A percentile compares a stretch with the other conserved stretches of the same genome.
These are phyloP conservation scores for Leccinum pseudoinsigne DNA, from an alignment of 1,284 basidiomycete species.

Conservation along the genomic window DNA sequence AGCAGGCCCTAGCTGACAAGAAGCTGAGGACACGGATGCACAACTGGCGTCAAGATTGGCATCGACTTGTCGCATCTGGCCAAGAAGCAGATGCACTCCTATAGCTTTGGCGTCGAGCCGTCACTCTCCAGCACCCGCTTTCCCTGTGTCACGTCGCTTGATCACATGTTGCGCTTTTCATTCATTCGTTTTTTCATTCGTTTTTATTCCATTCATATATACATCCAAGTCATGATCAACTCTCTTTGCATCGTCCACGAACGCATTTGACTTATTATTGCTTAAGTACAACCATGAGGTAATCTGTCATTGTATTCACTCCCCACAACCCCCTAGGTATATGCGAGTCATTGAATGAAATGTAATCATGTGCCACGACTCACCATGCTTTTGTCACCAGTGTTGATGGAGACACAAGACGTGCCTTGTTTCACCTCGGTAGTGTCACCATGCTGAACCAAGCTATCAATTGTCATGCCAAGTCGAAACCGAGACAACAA, in stretches of 20 bases:
- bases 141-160: constrained; percentile 9
- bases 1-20: constrained; percentile 67
- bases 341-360: constrained; percentile 19
- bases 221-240: constrained; percentile 20
- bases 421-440: background rate
- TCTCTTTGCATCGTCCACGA: constrained; percentile 22
- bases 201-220: constrained; percentile 32
- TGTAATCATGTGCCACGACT: constrained; percentile 9
- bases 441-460: background rate
- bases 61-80: constrained; percentile 61
- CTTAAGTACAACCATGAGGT: constrained; percentile 25
- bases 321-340: constrained; percentile 18
- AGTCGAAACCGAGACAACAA: background rate
- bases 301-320: constrained; percentile 32
- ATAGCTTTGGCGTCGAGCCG: constrained; percentile 36
- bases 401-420: background rate
- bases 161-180: constrained; percentile 7
- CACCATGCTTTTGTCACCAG: background rate
- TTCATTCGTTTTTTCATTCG: background rate
- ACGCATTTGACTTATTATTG: constrained; percentile 26
- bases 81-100: constrained; percentile 65
- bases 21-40: constrained; percentile 71
- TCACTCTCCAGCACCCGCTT: background rate
- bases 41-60: constrained; percentile 75
- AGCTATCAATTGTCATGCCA: background rate